Conservation (phyloP, 2,329 filamentous ascomycete genomes). For the Aureobasidium uvarum region DNA sequence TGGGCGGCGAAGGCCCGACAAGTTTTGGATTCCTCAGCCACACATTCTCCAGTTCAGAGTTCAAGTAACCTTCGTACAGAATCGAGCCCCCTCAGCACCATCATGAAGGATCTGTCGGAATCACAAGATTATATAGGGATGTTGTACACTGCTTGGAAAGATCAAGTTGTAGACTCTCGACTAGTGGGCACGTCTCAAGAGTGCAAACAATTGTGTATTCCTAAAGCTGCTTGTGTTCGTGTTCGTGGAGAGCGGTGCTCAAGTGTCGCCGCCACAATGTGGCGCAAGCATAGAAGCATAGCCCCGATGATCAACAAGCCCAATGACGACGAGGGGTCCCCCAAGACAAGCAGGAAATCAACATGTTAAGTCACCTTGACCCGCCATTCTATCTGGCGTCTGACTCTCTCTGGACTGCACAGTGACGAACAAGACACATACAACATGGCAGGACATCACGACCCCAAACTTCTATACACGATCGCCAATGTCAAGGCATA, state of each 20-base stretch:
- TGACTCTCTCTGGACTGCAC: background rate
- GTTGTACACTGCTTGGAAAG: too few species aligned
- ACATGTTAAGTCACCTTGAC: constrained; percentile 1
- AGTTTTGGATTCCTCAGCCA: background rate
- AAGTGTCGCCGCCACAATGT: background rate
- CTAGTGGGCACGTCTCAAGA: background rate
- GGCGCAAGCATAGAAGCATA: constrained; percentile 2
- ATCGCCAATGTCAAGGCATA: constrained; percentile 86
- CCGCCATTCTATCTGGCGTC: background rate
- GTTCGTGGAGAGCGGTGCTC: background rate
- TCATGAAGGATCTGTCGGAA: too few species aligned
- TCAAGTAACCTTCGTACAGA: background rate
- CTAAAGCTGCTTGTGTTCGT: too few species aligned
- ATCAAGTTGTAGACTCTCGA: too few species aligned
- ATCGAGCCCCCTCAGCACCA: background rate
- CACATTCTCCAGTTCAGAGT: background rate
- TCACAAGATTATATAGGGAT: too few species aligned
- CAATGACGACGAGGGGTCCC: background rate
- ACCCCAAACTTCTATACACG: constrained; percentile 56
- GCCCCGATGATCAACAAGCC: background rate
- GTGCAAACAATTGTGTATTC: background rate
- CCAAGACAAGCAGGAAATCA: constrained; percentile 5
- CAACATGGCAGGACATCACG: constrained; percentile 52
- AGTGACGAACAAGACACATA: background rate
- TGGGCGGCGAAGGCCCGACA: background rate